phyloP scores from a whole-genome alignment of 768 basidiomycete genomes.

The Amanita molliuscula region DNA sequence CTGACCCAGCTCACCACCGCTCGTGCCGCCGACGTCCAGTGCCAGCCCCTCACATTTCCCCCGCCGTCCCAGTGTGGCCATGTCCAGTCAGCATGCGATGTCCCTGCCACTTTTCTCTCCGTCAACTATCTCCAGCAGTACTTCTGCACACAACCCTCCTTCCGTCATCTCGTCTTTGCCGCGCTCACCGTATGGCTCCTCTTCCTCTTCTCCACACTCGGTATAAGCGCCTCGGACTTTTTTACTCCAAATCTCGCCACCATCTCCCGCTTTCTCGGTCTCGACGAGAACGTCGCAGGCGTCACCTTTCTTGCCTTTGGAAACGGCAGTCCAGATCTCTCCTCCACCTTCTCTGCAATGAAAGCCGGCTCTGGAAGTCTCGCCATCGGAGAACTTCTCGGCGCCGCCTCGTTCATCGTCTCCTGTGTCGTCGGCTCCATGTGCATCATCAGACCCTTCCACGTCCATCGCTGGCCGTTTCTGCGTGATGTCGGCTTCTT shows the following conservation, averaged over 20 bases:
- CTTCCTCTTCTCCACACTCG: constrained; percentile 93
- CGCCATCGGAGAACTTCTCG: constrained; percentile 91
- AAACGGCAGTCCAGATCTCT: constrained; percentile 94
- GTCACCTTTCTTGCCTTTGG: constrained; percentile 97
- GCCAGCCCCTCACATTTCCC: constrained; percentile 51
- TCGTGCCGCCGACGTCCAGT: constrained; percentile 29
- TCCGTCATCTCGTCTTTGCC: constrained; percentile 52
- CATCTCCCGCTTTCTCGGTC: constrained; percentile 72
- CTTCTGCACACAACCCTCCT: constrained; percentile 49
- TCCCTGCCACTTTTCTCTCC: constrained; percentile 53
- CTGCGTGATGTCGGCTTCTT: constrained; percentile 95
- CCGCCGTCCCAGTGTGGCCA: constrained; percentile 51
- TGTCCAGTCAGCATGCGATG: constrained; percentile 46
- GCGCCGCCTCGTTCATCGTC: constrained; percentile 92
- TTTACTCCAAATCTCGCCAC: constrained; percentile 95
- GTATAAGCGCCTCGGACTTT: constrained; percentile 93
- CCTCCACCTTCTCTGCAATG: constrained; percentile 93
- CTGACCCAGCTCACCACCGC: constrained; percentile 3
- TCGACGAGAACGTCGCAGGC: constrained; percentile 91
- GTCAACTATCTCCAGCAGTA: constrained; percentile 62
- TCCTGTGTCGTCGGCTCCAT: constrained; percentile 97
- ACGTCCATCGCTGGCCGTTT: constrained; percentile 71
- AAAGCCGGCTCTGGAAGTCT: constrained; percentile 74
- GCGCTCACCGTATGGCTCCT: constrained; percentile 68
- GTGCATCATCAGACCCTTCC: constrained; percentile 93